phyloP scores from a whole-genome alignment of 225 moss, liverwort and hornwort species.

The Rhytidiadelphus loreus region DNA sequence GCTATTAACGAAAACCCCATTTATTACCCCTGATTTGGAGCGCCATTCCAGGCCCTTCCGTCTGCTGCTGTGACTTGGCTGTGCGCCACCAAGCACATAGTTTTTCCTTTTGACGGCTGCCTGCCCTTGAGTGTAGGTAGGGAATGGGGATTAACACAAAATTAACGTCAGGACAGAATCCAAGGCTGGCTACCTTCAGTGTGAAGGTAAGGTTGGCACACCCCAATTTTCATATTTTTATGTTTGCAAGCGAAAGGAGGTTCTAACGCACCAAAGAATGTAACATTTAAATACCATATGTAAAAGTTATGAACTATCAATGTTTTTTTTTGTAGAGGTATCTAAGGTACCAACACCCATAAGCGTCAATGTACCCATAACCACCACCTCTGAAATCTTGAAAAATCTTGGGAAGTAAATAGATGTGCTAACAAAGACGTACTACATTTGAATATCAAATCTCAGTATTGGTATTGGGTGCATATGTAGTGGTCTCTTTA shows the following conservation, averaged over 20 bases:
- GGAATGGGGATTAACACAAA: neutral
- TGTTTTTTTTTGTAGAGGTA: neutral
- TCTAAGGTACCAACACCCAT: too few species aligned
- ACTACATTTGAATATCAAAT: too few species aligned
- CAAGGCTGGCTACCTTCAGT: neutral
- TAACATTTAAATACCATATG: accelerated
- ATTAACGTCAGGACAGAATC: neutral
- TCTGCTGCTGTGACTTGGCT: neutral
- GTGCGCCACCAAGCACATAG: neutral
- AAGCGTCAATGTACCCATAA: too few species aligned
- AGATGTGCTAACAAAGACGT: too few species aligned
- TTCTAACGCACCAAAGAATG: neutral
- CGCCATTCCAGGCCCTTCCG: neutral
- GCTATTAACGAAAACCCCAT: neutral
- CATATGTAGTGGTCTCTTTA: too few species aligned
- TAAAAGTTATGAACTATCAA: neutral
- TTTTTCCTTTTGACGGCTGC: neutral
- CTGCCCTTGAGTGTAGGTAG: neutral
- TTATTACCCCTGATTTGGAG: neutral
- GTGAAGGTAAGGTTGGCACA: neutral
- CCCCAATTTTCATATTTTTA: too few species aligned
- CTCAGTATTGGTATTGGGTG: too few species aligned
- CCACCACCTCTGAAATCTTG: too few species aligned
- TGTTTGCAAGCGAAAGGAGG: neutral
- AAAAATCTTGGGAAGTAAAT: too few species aligned